Conservation (phyloP, 2,329 filamentous ascomycete species). For the Whalleya microplaca region DNA sequence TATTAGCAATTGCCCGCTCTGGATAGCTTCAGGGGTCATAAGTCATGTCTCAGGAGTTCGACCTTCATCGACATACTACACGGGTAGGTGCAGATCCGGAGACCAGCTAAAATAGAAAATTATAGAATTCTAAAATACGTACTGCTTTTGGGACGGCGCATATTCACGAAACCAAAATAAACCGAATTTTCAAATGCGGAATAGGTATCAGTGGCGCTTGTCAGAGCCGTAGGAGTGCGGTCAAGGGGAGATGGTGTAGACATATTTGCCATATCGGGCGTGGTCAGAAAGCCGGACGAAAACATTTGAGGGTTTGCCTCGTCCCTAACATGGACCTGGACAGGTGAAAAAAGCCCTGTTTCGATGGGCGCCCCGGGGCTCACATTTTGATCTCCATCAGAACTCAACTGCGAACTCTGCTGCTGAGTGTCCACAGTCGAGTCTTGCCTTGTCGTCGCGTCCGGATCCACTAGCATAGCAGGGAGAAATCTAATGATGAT, state of each 20-base stretch:
- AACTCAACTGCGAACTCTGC: constrained; percentile 12
- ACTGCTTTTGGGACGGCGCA: constrained; percentile 67
- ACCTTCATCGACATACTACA: no score
- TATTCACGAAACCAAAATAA: constrained; percentile 80
- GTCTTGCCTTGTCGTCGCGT: constrained; percentile 42
- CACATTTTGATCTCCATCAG: constrained; percentile 25
- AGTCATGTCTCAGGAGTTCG: no score
- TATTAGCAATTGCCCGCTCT: no score
- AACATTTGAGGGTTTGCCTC: constrained; percentile 37
- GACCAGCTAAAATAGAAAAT: no score
- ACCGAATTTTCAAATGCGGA: constrained; percentile 48
- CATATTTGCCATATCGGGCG: constrained; percentile 38
- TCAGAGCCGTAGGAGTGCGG: constrained; percentile 35
- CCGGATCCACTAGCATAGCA: constrained; percentile 56
- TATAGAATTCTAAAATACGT: no score
- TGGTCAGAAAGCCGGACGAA: constrained; percentile 52
- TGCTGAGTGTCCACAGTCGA: constrained; percentile 25
- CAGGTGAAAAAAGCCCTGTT: constrained; percentile 12
- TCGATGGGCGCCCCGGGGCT: constrained; percentile 11
- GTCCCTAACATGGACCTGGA: constrained; percentile 15
- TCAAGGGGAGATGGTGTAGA: constrained; percentile 18
- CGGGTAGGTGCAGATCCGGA: no score
- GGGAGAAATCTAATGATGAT: constrained; percentile 70
- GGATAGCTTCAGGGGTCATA: no score
- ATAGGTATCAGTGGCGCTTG: constrained; percentile 40